Evolutionary conservation across 805 yeast species (phyloP), one percentile per base, ranked within the genome.

Genomic region (Jamesozyma jinghongensis): DNA sequence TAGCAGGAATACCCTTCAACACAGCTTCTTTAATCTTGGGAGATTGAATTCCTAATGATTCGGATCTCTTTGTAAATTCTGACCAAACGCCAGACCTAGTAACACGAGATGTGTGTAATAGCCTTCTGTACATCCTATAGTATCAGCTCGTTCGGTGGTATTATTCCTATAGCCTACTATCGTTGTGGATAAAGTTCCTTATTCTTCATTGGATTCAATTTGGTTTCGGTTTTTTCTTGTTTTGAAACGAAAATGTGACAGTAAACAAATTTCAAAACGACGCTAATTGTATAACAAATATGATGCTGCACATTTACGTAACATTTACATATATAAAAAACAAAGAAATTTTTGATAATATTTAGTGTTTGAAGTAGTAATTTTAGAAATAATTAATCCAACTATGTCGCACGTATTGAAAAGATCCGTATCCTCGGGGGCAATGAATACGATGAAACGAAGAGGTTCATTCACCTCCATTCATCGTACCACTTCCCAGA

Each of bases 1-100:
- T 44, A 7, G 45, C 38, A 11, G 64, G 49, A 13, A 54, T 53
- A 5, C 70, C 71, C 22, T 61, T 48, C 28, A 68, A 47, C 6
- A 68, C 44, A 30, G 61, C 53, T 20, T 54, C 42, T 49, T 58
- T 64, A 16, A 54, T 40, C n/a, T 34, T 36, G 19, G 47, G 44
- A 14, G 61, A 52, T 31, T 44, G 42, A 12, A 63, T 48, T 10
- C 58, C 54, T 33, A 66, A 48, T 22, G 65, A 51, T 14, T 43
- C 44, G 2, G 60, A 44, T 29, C 61, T 53, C 5, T 42, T 41
- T 3, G 53, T 37, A 22, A 51, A 48, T 28, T 53, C 48, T 4
- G 61, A 48, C 67, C 68, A 62, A 13, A 52, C 42, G 27, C 20
- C 18, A 13, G 18, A 13, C 13, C 16, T 28, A 17, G 18, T 39